Evolutionary conservation across 176 grass and related monocot genomes (phyloP).

Genomic region (Oryza meridionalis): DNA sequence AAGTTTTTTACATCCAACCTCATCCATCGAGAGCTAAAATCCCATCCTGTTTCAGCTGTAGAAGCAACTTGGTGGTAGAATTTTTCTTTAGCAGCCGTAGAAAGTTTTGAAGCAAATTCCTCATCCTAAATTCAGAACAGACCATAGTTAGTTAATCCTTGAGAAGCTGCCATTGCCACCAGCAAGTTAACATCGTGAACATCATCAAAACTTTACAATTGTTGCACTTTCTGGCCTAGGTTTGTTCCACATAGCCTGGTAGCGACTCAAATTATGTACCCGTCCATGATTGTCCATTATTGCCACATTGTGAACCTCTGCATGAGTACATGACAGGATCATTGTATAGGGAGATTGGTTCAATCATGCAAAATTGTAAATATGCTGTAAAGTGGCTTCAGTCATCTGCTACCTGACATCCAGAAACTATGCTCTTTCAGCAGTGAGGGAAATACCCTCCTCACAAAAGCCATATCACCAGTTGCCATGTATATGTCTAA

Average conservation of each 20-base stretch:
- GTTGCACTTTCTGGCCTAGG: slow-evolving; percentile 91
- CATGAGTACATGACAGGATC: slow-evolving; percentile 35
- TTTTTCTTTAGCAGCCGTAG: slow-evolving; percentile 57
- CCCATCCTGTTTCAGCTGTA: slow-evolving; percentile 94
- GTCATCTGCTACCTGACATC: slow-evolving; percentile 72
- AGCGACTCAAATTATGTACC: slow-evolving; percentile 65
- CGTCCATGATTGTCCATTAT: slow-evolving; percentile 62
- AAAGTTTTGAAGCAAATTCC: slow-evolving; percentile 66
- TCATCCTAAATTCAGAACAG: slow-evolving; percentile 60
- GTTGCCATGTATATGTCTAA: slow-evolving; percentile 71
- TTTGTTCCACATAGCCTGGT: slow-evolving; percentile 89
- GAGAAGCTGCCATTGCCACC: background rate
- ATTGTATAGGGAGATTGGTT: slow-evolving; percentile 17
- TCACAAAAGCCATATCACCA: slow-evolving; percentile 66
- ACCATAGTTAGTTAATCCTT: slow-evolving; percentile 15
- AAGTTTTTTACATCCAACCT: slow-evolving; percentile 51
- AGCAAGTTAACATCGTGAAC: background rate
- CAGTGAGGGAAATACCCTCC: slow-evolving; percentile 55
- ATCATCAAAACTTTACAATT: slow-evolving; percentile 49
- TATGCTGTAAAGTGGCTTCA: background rate
- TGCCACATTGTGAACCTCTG: slow-evolving; percentile 80
- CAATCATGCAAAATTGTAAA: slow-evolving; percentile 32
- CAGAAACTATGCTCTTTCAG: slow-evolving; percentile 94
- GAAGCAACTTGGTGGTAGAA: slow-evolving; percentile 84
- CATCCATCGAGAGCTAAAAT: slow-evolving; percentile 99